Percentiles rank a stretch among this genome's conserved stretches.
phyloP scores from a whole-genome alignment of 371 early-diverging fungal genomes.

The Capillidium rhysosporum region DNA sequence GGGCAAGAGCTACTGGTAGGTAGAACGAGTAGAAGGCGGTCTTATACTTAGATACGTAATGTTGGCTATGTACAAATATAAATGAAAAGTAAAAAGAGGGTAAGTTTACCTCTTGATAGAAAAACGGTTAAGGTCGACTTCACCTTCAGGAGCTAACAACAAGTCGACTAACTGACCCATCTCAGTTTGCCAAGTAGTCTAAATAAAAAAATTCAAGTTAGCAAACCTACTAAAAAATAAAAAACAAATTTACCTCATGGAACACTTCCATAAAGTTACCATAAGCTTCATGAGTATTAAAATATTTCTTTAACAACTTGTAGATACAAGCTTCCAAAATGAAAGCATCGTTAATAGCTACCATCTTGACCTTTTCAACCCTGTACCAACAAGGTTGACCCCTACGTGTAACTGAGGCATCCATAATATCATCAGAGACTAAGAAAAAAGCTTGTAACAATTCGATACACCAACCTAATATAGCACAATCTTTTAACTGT shows the following conservation, averaged over 20 bases:
- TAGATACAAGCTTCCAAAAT: conserved; percentile 81
- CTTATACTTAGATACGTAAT: conserved; percentile 89
- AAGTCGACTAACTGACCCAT: conserved; percentile 93
- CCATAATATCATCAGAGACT: conserved; percentile 97
- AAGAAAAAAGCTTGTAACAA: conserved; percentile 95
- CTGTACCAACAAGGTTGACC: conserved; percentile 94
- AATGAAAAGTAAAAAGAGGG: not conserved
- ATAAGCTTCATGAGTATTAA: conserved; percentile 61
- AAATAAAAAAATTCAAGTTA: not conserved
- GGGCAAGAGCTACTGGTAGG: conserved; percentile 86
- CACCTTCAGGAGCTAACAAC: conserved; percentile 87
- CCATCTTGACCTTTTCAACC: conserved; percentile 54
- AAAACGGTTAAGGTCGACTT: conserved; percentile 75
- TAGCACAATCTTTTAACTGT: conserved; percentile 65
- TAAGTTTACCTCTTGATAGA: conserved; percentile 67
- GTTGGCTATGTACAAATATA: conserved; percentile 26
- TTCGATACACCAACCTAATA: conserved; percentile 91
- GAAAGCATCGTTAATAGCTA: conserved; percentile 91
- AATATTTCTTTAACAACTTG: conserved; percentile 78
- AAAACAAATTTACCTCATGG: conserved; percentile 83
- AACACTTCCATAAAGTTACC: conserved; percentile 76
- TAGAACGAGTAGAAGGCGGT: conserved; percentile 98
- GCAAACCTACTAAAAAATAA: no score
- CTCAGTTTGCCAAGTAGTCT: conserved; percentile 86
- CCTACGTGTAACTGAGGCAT: conserved; percentile 81